Conservation (phyloP, 2,329 filamentous ascomycete species). For the Sodiomyces alkalinus region DNA sequence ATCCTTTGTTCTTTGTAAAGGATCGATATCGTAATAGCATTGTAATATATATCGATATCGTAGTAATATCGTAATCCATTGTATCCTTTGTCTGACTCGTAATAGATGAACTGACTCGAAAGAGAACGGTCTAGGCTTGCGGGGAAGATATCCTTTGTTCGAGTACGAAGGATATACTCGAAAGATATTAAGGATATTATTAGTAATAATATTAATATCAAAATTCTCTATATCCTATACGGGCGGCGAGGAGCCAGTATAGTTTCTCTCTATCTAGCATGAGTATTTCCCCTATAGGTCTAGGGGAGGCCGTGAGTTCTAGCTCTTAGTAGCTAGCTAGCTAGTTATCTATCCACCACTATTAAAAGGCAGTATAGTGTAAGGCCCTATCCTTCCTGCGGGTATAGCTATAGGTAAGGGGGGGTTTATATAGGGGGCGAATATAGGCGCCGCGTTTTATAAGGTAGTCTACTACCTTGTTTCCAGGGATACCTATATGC, state of each 20-base stretch:
- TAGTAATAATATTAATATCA: not conserved
- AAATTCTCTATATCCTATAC: not conserved
- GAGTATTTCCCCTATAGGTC: not conserved
- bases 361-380: not conserved
- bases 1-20: too few relatives aligned
- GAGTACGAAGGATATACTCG: too few relatives aligned
- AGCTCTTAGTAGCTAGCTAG: not conserved
- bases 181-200: too few relatives aligned
- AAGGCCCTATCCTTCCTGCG: not conserved
- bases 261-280: not conserved
- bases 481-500: slow-evolving; percentile 4
- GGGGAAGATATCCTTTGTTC: too few relatives aligned
- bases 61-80: too few relatives aligned
- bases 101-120: too few relatives aligned
- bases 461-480: slow-evolving; percentile 4
- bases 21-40: too few relatives aligned
- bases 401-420: not conserved
- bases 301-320: not conserved
- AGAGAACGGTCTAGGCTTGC: too few relatives aligned
- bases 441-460: slow-evolving; percentile 3
- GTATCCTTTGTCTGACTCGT: too few relatives aligned
- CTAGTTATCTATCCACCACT: not conserved
- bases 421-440: not conserved
- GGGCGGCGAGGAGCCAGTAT: not conserved
- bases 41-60: too few relatives aligned